Conservation (phyloP, 169 alveolate species). For the Pseudocohnilembus persalinus region DNA sequence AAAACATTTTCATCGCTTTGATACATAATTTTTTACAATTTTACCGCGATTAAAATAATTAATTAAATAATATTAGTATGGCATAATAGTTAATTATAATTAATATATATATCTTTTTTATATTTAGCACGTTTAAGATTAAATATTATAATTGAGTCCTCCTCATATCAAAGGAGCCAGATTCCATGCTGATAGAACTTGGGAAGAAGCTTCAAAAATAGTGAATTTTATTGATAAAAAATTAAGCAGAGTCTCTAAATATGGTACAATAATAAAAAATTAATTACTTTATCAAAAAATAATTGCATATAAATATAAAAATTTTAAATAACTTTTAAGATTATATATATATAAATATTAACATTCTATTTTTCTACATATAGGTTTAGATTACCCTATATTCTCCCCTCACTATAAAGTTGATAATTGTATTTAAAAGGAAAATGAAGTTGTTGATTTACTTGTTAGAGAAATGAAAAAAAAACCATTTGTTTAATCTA, state of each 20-base stretch:
- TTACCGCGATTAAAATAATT: no score
- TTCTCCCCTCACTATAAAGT: background rate
- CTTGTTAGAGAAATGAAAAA: slow-evolving; percentile 47
- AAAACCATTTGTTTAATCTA: slow-evolving; percentile 26
- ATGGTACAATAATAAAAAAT: slow-evolving; percentile 20
- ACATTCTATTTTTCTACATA: background rate
- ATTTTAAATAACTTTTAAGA: background rate
- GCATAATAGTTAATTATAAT: no score
- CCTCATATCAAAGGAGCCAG: slow-evolving; percentile 42
- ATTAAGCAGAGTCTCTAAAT: slow-evolving; percentile 26
- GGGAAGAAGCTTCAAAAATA: slow-evolving; percentile 47
- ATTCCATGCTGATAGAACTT: slow-evolving; percentile 35
- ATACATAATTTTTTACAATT: no score
- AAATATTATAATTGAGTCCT: slow-evolving; percentile 22
- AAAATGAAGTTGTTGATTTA: slow-evolving; percentile 42
- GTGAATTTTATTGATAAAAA: slow-evolving; percentile 35
- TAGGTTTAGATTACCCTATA: slow-evolving; percentile 45
- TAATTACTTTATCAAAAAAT: no score
- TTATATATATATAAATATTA: background rate
- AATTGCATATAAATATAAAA: no score
- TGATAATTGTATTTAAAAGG: slow-evolving; percentile 20
- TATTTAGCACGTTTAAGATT: slow-evolving; percentile 10
- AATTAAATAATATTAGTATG: no score
- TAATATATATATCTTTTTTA: no score
- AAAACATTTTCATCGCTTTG: no score